Evolutionary conservation across 805 yeast genomes (phyloP), one percentile per base, ranked within the genome.

Genomic region (Hanseniaspora meyeri): DNA sequence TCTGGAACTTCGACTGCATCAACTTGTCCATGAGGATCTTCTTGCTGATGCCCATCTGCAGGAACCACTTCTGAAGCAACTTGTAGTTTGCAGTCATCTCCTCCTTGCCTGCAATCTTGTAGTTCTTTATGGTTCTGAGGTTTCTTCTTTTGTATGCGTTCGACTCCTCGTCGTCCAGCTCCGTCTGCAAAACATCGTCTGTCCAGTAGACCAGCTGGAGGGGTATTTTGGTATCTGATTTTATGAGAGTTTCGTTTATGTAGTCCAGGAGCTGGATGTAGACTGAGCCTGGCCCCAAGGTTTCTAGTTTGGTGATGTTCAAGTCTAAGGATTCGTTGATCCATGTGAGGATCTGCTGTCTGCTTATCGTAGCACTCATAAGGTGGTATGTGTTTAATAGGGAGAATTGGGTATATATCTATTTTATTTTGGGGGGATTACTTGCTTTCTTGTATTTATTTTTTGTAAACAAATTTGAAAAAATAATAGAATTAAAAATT

Each of bases 231-330:
- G 3, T 32, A 1, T 38, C 40, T 81, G 38, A 31, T 62, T 83
- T 80, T 50, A 72, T 65, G 83, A 91, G 78, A 1, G 96, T 93
- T 19, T 93, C 76, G 62, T 88, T 96, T 10, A 93, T 81, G 8
- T 89, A 80, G 68, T 93, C 97, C 73, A 91, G 75, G 42, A 93
- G 77, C 71, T 90, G 96, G 68, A 97, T 89, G 67, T 87, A 91
- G 0, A 88, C 91, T 0, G 96, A 96, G 1, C 99, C 99, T 2
- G 85, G 80, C 17, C 99, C 99, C 66, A 96, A 83, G 68, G 90
- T 90, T 66, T 93, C 98, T 1, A 93, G 84, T 66, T 85, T 87
- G 39, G 80, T 74, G 63, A 86, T 79, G 60, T 81, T 74, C 43
- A 89, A 69, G 46, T 77, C 77, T 49, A 88, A 74, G 3, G 86